Conservation (phyloP, 1,284 basidiomycete species). For the Trichosporon ovoides region DNA sequence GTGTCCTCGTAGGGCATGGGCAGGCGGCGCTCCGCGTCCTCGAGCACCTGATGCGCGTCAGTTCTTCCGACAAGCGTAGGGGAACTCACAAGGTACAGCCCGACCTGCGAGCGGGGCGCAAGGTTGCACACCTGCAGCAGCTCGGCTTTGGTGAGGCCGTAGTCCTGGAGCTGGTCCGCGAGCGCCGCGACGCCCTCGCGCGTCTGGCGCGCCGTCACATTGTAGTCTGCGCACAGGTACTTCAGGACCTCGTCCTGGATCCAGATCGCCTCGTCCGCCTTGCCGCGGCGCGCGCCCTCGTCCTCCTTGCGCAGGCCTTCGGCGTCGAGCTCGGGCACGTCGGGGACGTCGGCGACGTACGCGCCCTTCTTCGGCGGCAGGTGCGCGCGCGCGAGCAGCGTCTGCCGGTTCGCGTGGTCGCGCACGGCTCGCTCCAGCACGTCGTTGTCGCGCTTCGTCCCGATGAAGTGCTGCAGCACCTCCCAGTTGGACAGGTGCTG, state of each 20-base stretch:
- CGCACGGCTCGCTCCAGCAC: conserved; percentile 62
- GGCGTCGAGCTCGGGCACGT: conserved; percentile 30
- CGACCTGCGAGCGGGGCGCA: conserved; percentile 72
- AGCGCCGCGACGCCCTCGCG: conserved; percentile 62
- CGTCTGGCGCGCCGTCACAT: conserved; percentile 62
- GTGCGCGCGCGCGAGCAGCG: conserved; percentile 12
- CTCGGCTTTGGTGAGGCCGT: conserved; percentile 79
- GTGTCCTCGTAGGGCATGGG: conserved; percentile 51
- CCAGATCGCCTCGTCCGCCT: conserved; percentile 75
- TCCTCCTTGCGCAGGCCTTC: conserved; percentile 53
- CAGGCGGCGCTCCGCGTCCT: conserved; percentile 79
- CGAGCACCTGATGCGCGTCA: conserved; percentile 62
- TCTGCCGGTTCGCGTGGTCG: conserved; percentile 24
- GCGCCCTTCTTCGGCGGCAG: conserved; percentile 9
- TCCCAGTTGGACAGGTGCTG: conserved; percentile 81
- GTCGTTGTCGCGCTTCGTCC: conserved; percentile 61
- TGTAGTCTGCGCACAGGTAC: conserved; percentile 56
- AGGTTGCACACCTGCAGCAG: conserved; percentile 86
- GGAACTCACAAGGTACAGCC: conserved; percentile 78
- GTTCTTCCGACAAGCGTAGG: background rate
- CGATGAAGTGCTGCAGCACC: conserved; percentile 70
- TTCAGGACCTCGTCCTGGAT: conserved; percentile 82
- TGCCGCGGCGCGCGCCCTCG: conserved; percentile 37
- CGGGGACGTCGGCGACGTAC: conserved; percentile 34
- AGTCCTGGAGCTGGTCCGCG: conserved; percentile 61